These are phyloP conservation scores for Colletotrichum eremochloae DNA, from an alignment of 2,329 filamentous ascomycete genomes.

Conservation along the genomic window DNA sequence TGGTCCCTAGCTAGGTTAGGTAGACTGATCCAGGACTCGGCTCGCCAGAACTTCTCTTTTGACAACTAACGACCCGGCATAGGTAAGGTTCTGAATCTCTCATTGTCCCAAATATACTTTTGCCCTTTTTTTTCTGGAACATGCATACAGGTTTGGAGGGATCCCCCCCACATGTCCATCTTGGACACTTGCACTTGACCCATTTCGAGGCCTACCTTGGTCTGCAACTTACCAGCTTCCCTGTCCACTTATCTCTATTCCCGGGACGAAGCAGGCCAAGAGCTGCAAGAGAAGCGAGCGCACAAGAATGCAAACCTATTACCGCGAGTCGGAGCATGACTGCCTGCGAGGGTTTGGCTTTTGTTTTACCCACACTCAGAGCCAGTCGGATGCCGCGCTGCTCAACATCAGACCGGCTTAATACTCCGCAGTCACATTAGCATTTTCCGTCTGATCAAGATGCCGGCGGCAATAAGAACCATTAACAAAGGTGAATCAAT, in stretches of 20 bases:
- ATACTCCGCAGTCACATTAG: background rate
- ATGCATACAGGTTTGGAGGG: conserved; percentile 4
- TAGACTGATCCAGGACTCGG: conserved; percentile 3
- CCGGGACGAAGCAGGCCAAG: conserved; percentile 8
- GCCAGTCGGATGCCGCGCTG: background rate
- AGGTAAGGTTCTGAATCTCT: background rate
- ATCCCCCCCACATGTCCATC: conserved; percentile 1
- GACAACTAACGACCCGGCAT: background rate
- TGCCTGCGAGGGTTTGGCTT: background rate
- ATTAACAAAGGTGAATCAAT: background rate
- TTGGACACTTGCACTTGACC: conserved; percentile 16
- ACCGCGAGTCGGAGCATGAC: background rate
- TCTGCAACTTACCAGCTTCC: conserved; percentile 23
- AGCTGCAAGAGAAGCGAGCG: conserved; percentile 35
- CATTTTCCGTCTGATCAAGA: background rate
- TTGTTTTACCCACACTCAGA: background rate
- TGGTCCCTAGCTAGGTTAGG: background rate
- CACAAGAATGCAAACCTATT: conserved; percentile 15
- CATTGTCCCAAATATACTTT: background rate
- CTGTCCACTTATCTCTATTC: conserved; percentile 12
- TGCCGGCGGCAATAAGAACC: background rate
- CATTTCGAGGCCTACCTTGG: conserved; percentile 14
- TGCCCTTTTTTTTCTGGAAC: conserved; percentile 24
- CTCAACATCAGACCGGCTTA: conserved; percentile 3
- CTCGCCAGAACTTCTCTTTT: conserved; percentile 18